Evolutionary conservation across 768 basidiomycete genomes (phyloP).

Genomic region (Mycena galopus): DNA sequence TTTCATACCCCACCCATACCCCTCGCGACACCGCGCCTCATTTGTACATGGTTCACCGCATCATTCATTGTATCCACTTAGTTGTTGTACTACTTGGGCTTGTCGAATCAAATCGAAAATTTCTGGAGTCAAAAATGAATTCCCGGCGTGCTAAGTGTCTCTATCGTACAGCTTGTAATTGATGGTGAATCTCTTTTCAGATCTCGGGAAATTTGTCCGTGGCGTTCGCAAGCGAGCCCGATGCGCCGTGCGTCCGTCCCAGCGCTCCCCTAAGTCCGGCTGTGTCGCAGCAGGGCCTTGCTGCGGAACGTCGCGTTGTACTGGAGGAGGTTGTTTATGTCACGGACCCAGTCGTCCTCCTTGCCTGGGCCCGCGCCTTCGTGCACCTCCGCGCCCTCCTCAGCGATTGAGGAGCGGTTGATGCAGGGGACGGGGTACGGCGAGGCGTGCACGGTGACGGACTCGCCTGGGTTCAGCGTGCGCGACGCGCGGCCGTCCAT

Average conservation of each 20-base stretch:
- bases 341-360: slow-evolving; percentile 96
- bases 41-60: not conserved
- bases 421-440: slow-evolving; percentile 94
- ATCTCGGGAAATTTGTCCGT: not conserved
- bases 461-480: slow-evolving; percentile 86
- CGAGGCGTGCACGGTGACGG: slow-evolving; percentile 86
- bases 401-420: slow-evolving; percentile 83
- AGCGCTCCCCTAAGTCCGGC: slow-evolving; percentile 60
- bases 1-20: not conserved
- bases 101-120: too few species aligned
- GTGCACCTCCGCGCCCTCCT: slow-evolving; percentile 57
- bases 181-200: slow-evolving; percentile 1
- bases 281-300: slow-evolving; percentile 85
- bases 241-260: not conserved
- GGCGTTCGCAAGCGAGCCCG: not conserved
- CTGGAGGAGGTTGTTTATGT: slow-evolving; percentile 94
- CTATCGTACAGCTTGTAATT: slow-evolving; percentile 15
- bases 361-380: slow-evolving; percentile 84
- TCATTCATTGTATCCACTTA: slow-evolving; percentile 16
- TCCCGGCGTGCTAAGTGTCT: not conserved
- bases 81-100: slow-evolving; percentile 3
- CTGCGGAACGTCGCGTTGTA: slow-evolving; percentile 96
- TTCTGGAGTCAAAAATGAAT: slow-evolving; percentile 18
- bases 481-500: slow-evolving; percentile 94
- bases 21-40: slow-evolving; percentile 17